Conservation (phyloP, 768 basidiomycete species). For the Termitomyces sp. region DNA sequence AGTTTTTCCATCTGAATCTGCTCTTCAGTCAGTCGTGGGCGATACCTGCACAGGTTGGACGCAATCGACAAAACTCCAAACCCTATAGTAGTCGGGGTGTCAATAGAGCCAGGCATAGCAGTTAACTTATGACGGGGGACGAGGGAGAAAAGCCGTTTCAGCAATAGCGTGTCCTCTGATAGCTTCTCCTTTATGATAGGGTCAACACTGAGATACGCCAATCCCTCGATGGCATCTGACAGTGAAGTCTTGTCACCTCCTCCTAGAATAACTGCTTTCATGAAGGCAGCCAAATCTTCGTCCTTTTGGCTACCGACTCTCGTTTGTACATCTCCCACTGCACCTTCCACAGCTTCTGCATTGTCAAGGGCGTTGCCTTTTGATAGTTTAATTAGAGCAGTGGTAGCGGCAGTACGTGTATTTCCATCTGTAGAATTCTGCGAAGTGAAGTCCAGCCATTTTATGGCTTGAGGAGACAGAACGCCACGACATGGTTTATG, state of each 20-base stretch:
- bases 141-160: constrained; percentile 52
- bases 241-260: constrained; percentile 35
- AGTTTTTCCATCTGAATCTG: constrained; percentile 80
- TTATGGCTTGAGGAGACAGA: constrained; percentile 47
- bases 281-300: constrained; percentile 41
- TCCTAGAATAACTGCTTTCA: constrained; percentile 53
- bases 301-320: constrained; percentile 25
- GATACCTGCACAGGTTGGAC: constrained; percentile 68
- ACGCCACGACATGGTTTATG: constrained; percentile 66
- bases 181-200: constrained; percentile 59
- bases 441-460: constrained; percentile 66
- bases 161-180: constrained; percentile 47
- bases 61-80: constrained; percentile 80
- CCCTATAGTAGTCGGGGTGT: constrained; percentile 47
- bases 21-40: constrained; percentile 70
- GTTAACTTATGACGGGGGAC: constrained; percentile 44
- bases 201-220: constrained; percentile 76
- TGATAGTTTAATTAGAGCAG: constrained; percentile 76
- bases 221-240: constrained; percentile 72
- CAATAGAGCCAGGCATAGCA: constrained; percentile 13
- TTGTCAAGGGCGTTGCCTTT: constrained; percentile 49
- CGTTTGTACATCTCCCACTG: constrained; percentile 5
- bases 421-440: constrained; percentile 37
- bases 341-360: constrained; percentile 22
- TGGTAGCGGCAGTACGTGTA: constrained; percentile 58